Evolutionary conservation across 1,139 yeast genomes (phyloP).

Genomic region (Geotrichum fermentans): DNA sequence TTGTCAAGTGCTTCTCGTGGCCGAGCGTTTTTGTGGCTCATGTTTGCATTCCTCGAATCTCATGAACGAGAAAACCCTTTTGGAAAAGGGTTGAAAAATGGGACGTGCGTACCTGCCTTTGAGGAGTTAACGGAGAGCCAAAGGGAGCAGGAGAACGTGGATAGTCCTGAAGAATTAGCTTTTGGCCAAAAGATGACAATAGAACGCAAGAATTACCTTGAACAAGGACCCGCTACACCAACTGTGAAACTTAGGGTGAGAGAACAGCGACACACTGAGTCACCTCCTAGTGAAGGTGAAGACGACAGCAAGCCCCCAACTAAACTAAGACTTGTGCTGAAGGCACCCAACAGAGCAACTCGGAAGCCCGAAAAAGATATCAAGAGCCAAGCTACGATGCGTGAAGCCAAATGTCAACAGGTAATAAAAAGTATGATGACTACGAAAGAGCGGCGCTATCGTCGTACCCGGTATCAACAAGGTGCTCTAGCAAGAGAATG

Average conservation of each 20-base stretch:
- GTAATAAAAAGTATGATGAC: slow-evolving; percentile 29
- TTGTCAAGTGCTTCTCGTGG: slow-evolving; percentile 61
- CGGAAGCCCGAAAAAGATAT: background rate
- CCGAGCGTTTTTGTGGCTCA: slow-evolving; percentile 71
- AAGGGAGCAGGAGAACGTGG: slow-evolving; percentile 51
- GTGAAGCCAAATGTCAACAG: slow-evolving; percentile 12
- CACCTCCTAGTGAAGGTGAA: slow-evolving; percentile 25
- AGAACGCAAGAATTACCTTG: slow-evolving; percentile 53
- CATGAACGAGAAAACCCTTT: slow-evolving; percentile 61
- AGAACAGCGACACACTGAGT: background rate
- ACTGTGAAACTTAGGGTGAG: too few species aligned
- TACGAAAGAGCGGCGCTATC: slow-evolving; percentile 27
- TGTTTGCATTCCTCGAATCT: slow-evolving; percentile 51
- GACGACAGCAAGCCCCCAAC: slow-evolving; percentile 1
- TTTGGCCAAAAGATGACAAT: slow-evolving; percentile 67
- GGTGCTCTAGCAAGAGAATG: slow-evolving; percentile 32
- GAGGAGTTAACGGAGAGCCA: slow-evolving; percentile 41
- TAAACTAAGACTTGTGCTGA: slow-evolving; percentile 9
- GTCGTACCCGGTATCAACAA: slow-evolving; percentile 25
- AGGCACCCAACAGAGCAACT: slow-evolving; percentile 5
- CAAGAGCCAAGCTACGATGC: slow-evolving; percentile 7
- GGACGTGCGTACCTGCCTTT: slow-evolving; percentile 14
- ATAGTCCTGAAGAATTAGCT: slow-evolving; percentile 62
- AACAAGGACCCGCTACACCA: background rate
- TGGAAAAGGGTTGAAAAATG: slow-evolving; percentile 40